A percentile compares a stretch with the other conserved stretches of the same genome.
Evolutionary conservation across 148 eudicot species (phyloP).

Genomic region (Rhododendron henanense): DNA sequence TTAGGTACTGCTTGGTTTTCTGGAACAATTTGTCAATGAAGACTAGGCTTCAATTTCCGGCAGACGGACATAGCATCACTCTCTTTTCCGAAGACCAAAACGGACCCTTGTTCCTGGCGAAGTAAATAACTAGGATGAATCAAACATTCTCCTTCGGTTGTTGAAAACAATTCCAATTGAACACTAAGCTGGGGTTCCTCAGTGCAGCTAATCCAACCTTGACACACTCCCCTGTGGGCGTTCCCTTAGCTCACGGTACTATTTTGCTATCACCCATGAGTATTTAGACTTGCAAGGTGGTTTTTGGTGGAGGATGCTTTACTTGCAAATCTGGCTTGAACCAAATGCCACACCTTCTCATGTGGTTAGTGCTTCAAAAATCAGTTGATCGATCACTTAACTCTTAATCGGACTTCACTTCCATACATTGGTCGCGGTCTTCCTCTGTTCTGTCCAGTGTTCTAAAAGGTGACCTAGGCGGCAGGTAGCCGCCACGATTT

Average conservation of each 20-base stretch:
- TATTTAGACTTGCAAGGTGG: too few species aligned
- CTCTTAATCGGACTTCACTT: background rate
- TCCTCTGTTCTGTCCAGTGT: background rate
- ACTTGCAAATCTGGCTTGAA: background rate
- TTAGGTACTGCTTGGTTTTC: background rate
- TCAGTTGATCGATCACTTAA: background rate
- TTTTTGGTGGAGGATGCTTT: background rate
- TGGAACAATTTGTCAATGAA: background rate
- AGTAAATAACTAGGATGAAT: background rate
- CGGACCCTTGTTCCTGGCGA: background rate
- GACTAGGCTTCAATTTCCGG: background rate
- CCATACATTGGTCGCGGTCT: background rate
- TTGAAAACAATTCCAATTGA: background rate
- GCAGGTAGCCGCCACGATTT: too few species aligned
- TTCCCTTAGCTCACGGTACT: too few species aligned
- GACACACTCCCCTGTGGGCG: background rate
- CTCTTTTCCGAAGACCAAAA: background rate
- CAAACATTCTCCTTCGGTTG: background rate
- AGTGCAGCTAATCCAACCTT: background rate
- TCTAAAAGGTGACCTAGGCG: too few species aligned
- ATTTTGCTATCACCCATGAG: too few species aligned
- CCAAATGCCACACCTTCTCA: background rate
- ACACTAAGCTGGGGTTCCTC: too few species aligned
- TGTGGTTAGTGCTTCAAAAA: background rate
- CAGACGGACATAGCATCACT: background rate